Base-by-base conservation (phyloP, 2,329 filamentous ascomycete species). In the Trichoderma aggressivum region DNA sequence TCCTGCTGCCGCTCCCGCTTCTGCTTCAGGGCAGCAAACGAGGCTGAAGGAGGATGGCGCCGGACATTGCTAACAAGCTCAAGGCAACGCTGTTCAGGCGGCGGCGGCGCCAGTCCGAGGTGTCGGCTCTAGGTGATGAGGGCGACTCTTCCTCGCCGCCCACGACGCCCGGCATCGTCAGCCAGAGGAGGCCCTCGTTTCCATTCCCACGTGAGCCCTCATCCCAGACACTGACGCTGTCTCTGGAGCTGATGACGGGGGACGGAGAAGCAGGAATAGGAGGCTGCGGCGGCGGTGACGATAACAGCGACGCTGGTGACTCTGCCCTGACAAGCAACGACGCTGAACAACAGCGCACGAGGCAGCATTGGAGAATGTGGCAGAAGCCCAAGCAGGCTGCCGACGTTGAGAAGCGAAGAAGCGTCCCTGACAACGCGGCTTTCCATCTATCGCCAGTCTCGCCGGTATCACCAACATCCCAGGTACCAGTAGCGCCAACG, bases 1-100 rank as follows among this genome's bases (percentile, higher is more conserved):
- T 68, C 65, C 65, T 36, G 53, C 24, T 59, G 30, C 28, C 28
- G 65, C 56, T 60, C 36, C 56, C 26, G 47, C 59, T 65, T 61
- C 50, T 65, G 43, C 67, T 68, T 10, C 36, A 26, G 56, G 56
- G 65, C 65, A 68, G 65, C 67, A 70, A 56, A 70, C 67, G 67
- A 70, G 59, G 43, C 67, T 63, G 43, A 56, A 63, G 47, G 59
- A 56, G 36, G 55, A 71, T 71, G 70, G 70, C 63, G 47, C 36
- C 70, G 30, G 70, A 71, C 28, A 67, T 71, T 21, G 70, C 70
- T 34, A 59, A 53, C 26, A 67, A 62, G 47, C 58, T 71, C 70
- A 71, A 71, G 55, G 43, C 36, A 18, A 67, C 70, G 36, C 58
- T 71, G 62, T 71, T 71, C n/a, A 61, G 63, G 68, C 68, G 68